Evolutionary conservation across 805 yeast genomes (phyloP), one percentile per base, ranked within the genome.

Genomic region (Candida berthetii): DNA sequence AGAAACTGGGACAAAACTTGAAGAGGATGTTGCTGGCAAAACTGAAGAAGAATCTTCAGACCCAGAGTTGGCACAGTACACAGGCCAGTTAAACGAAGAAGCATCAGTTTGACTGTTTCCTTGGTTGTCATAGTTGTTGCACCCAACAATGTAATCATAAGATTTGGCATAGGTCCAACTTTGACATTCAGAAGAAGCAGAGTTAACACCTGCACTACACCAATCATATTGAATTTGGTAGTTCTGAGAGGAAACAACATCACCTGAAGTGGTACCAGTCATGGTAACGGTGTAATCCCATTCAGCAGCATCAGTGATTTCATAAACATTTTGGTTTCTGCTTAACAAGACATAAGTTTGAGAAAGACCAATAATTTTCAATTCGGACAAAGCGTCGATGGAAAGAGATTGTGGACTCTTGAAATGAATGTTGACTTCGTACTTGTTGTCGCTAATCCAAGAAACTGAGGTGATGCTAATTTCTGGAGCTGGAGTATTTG

Each of bases 321-420:
- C n/a, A 4, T 27, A 13, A 13, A 27, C n/a, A 10, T 27, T 27
- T 27, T 27, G 29, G n/a, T 27, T 27, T 27, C 29, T 27, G 29
- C 29, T 27, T 4, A 27, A 27, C n/a, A 27, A 27, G 8, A 27
- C 29, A 27, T 27, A 27, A 27, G 29, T 27, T 27, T 27, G 29
- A 27, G 29, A 27, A 9, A 27, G 37, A 17, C 48, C 48, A 37
- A 42, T 44, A 24, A 48, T 33, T 32, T 44, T 48, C 35, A 48
- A n/a, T 17, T 46, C 50, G 5, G 41, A 31, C 10, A 48, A 33
- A 2, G 48, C 37, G 7, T 18, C 8, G 37, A 34, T 31, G 17
- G 42, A 29, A 45, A 46, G 41, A 3, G 40, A 31, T 3, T 28
- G 37, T 10, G 35, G 40, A 5, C 43, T 39, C 17, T 36, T 31